Percentiles rank a stretch among this genome's conserved stretches.
Conservation (phyloP, 1,284 basidiomycete species). For the Naganishia albida region DNA sequence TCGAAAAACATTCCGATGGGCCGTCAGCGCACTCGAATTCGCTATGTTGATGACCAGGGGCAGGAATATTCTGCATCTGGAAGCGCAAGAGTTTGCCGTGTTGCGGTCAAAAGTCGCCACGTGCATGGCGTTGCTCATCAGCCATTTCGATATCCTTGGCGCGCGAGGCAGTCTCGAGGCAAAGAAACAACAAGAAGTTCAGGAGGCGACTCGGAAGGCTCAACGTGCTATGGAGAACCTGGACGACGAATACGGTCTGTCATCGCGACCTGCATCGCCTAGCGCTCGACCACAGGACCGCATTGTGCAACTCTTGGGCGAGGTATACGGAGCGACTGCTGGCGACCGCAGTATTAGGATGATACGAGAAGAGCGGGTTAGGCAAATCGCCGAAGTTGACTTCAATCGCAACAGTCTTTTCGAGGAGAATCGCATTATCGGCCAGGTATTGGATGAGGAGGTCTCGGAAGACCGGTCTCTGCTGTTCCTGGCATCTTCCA, state of each 20-base stretch:
- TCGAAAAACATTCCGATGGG: constrained; percentile 97
- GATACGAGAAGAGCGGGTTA: constrained; percentile 70
- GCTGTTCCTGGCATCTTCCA: constrained; percentile 86
- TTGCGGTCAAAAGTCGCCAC: constrained; percentile 88
- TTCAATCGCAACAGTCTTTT: constrained; percentile 63
- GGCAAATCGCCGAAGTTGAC: constrained; percentile 67
- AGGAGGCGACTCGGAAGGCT: constrained; percentile 69
- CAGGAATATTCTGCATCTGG: constrained; percentile 86
- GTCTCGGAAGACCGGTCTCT: constrained; percentile 87
- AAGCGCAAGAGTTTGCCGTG: constrained; percentile 83
- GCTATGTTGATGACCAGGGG: constrained; percentile 85
- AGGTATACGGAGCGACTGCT: constrained; percentile 35
- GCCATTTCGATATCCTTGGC: constrained; percentile 96
- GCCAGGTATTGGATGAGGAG: constrained; percentile 87
- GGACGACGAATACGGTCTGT: constrained; percentile 58
- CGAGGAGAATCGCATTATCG: constrained; percentile 71
- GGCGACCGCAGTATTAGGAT: constrained; percentile 65
- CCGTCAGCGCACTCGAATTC: constrained; percentile 93
- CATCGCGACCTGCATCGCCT: constrained; percentile 28
- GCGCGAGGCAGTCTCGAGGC: constrained; percentile 85
- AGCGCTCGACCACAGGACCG: constrained; percentile 19
- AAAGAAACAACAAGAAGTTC: constrained; percentile 80
- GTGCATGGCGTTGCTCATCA: constrained; percentile 94
- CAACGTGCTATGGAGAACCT: constrained; percentile 60
- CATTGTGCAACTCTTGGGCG: constrained; percentile 25